These are phyloP conservation scores for Leccinum longicurvipes DNA, from an alignment of 768 basidiomycete species.

Conservation along the genomic window DNA sequence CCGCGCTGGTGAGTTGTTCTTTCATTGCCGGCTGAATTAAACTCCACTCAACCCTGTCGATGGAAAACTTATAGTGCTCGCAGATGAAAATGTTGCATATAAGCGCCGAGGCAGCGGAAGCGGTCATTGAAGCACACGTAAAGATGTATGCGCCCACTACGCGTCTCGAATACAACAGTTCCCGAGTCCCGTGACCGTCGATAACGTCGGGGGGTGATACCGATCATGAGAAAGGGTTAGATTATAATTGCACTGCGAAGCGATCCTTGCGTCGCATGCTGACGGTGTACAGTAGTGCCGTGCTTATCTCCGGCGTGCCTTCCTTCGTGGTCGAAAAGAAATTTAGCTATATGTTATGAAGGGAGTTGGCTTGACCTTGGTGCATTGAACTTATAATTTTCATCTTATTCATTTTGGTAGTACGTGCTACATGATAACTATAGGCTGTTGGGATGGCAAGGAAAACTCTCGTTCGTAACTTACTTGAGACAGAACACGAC, in stretches of 20 bases:
- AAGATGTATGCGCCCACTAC: constrained; percentile 31
- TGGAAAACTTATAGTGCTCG: constrained; percentile 21
- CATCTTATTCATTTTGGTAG: neutral
- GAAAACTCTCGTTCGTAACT: constrained; percentile 19
- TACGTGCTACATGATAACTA: neutral
- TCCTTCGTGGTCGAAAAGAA: no score
- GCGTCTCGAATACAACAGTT: neutral
- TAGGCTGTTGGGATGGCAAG: constrained; percentile 21
- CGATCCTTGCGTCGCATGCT: neutral
- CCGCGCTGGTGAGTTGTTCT: constrained; percentile 35
- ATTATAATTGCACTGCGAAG: neutral
- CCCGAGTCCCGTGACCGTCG: neutral
- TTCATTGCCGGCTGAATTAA: neutral
- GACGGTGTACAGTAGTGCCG: no score
- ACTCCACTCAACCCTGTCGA: neutral
- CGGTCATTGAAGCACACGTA: constrained; percentile 35
- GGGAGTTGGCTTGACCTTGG: no score
- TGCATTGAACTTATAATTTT: no score
- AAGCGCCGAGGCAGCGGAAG: constrained; percentile 26
- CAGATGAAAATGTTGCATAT: constrained; percentile 28
- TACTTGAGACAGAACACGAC: constrained; percentile 6
- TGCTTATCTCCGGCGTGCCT: no score
- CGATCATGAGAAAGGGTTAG: neutral
- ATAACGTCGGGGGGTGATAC: constrained; percentile 11
- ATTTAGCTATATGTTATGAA: no score